A percentile compares a stretch with the other conserved stretches of the same genome.
Conservation (phyloP, 176 grass and related monocot species). For the Bolboschoenus planiculmis region DNA sequence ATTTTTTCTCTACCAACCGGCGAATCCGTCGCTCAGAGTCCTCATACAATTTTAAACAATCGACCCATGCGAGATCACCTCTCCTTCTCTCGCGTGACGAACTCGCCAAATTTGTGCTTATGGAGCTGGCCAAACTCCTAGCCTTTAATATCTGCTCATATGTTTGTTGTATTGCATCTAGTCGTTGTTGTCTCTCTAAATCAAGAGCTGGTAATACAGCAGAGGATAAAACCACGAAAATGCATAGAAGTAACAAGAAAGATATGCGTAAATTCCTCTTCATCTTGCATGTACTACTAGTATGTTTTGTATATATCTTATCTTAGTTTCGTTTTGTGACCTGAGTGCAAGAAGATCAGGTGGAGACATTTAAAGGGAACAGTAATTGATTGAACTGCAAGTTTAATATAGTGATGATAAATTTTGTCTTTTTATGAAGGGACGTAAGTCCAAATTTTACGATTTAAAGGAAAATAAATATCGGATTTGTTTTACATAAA, state of each 20-base stretch:
- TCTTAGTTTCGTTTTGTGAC: background rate
- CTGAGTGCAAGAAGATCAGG: background rate
- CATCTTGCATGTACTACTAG: too few species aligned
- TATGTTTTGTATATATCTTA: background rate
- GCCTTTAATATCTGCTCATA: background rate
- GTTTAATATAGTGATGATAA: too few species aligned
- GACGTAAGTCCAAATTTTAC: too few species aligned
- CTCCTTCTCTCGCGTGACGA: background rate
- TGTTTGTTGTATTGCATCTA: background rate
- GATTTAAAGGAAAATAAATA: too few species aligned
- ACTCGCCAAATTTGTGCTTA: background rate
- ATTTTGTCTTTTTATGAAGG: too few species aligned
- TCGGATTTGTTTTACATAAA: too few species aligned
- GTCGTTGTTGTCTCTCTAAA: background rate
- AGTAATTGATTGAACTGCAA: too few species aligned
- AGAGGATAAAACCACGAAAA: background rate
- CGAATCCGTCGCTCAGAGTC: background rate
- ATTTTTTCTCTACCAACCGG: background rate
- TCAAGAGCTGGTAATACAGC: background rate
- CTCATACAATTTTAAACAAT: conserved; percentile 10
- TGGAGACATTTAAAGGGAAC: background rate
- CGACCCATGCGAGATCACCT: background rate
- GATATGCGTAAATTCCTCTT: too few species aligned
- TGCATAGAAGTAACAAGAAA: background rate
- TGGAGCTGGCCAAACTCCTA: background rate